Evolutionary conservation across 2,329 filamentous ascomycete genomes (phyloP), one percentile per base, ranked within the genome.

Genomic region (Penicillium psychrosexuale): DNA sequence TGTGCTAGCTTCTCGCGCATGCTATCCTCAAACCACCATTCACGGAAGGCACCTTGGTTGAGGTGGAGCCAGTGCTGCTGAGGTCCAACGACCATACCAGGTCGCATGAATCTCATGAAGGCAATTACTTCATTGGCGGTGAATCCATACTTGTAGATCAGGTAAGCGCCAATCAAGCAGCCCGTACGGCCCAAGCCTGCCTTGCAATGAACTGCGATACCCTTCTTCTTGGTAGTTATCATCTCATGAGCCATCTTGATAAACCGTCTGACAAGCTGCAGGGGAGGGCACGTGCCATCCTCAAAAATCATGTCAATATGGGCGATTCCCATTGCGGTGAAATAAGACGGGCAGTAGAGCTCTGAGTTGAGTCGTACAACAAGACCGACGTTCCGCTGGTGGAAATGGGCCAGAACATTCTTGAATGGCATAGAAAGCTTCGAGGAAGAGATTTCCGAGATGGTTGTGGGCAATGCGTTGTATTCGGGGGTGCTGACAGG

Each of bases 271-370:
- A 99, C 94, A n/a, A 92, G 87, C 17, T 84, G 84, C 49, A 99
- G 79, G 2, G 91, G 86, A 22, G 94, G 94, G 72, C 94, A 99
- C 4, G 94, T 99, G 61, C 94, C 94, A 66, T 99, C 94, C 68
- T 97, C 94, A 69, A 99, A 99, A 68, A 99, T 97, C 94, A 99
- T 99, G 77, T 99, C 94, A 38, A 97, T 81, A 71, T 99, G 94
- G 67, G 91, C 87, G 69, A 99, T 97, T 30, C 93, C 93, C 49
- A 99, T 81, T 3, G 92, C 90, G 61, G 93, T 94, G 73, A 99
- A 99, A 78, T 93, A 97, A n/a, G 91, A 92, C 0, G 94, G 90
- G 0, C 90, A 96, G 80, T 99, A 99, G 8, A 99, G 84, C 63
- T 92, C 89, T 0, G 92, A 97, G 79, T 99, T 99, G 61, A 99